A percentile compares a stretch with the other conserved stretches of the same genome.
These are phyloP conservation scores for Crucibulum laeve DNA, from an alignment of 768 basidiomycete genomes.

Conservation along the genomic window DNA sequence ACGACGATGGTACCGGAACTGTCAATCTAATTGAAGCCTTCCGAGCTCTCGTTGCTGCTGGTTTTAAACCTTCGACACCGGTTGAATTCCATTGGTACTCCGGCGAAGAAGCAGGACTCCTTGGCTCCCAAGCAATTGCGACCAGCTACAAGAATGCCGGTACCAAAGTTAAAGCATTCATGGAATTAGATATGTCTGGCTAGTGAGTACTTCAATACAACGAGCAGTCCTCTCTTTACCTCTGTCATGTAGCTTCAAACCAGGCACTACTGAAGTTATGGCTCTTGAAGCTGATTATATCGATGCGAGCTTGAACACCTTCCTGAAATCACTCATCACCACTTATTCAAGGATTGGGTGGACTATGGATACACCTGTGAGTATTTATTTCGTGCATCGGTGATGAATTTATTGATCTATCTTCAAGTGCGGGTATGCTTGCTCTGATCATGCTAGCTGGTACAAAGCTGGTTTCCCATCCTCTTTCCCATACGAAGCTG, in stretches of 20 bases:
- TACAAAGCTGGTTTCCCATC: conserved; percentile 35
- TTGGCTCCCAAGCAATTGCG: conserved; percentile 53
- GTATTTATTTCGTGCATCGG: conserved; percentile 6
- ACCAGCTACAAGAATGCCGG: conserved; percentile 41
- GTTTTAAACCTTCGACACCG: conserved; percentile 32
- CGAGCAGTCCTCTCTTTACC: not conserved
- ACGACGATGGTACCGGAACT: conserved; percentile 44
- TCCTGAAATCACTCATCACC: conserved; percentile 36
- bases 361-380: conserved; percentile 31
- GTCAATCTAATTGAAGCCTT: conserved; percentile 41
- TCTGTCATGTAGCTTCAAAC: conserved; percentile 34
- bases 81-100: conserved; percentile 48
- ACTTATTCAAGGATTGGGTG: conserved; percentile 31
- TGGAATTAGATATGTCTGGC: conserved; percentile 38
- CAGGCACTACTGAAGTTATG: conserved; percentile 37
- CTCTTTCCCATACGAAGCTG: conserved; percentile 38
- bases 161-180: conserved; percentile 44
- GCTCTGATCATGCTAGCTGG: conserved; percentile 47
- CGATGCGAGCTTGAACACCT: conserved; percentile 34
- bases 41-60: conserved; percentile 31
- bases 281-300: conserved; percentile 37
- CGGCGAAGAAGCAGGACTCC: conserved; percentile 39
- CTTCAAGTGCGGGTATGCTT: conserved; percentile 32
- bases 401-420: not conserved
- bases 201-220: conserved; percentile 19